Base-by-base conservation (phyloP, 345 rosid species). In the Microthlaspi erraticum region DNA sequence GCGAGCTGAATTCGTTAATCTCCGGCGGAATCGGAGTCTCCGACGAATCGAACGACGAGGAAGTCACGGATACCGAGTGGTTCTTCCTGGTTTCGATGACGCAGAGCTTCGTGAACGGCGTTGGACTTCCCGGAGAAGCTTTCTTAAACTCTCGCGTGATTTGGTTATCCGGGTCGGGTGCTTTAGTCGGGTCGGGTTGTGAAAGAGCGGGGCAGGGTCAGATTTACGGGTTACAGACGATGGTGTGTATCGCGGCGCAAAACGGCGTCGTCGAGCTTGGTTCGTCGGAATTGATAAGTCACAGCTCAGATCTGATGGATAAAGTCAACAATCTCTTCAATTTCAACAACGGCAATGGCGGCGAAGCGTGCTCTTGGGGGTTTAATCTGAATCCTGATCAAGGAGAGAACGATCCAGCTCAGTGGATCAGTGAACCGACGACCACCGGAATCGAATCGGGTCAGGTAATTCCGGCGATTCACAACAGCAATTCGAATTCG, bases 41-140 rank as follows among this genome's bases (percentile, higher is more conserved):
- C 57, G 75, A 70, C 39, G 80, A 77, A 18, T 83, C 91, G 10
- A 81, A 83, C 20, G 99, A 95, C 51, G 98, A 95, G 56, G 99
- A 95, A 43, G 99, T 95, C 44, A 88, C 99, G 8, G 99, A 95
- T 61, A 88, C 98, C 0, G 99, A 94, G 78, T 92, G 99, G 99
- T 94, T 94, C 83, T 94, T 89, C 63, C 80, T 94, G 41, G 87
- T 95, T 6, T 92, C 98, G 11, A 95, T 95, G 99, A 95, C 96
- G n/a, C 96, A 92, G 64, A 84, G 93, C 23, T 92, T 95, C 57
- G 80, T 77, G n/a, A 85, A 78, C 78, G 96, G 97, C 2, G 44
- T 77, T 12, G 97, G 96, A 12, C 77, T 95, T 12, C 93, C 97
- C 2, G 97, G 96, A 5, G 93, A 87, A 73, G 89, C 96, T 19